These are phyloP conservation scores for Smittium mucronatum DNA, from an alignment of 371 early-diverging fungal species.

Conservation along the genomic window DNA sequence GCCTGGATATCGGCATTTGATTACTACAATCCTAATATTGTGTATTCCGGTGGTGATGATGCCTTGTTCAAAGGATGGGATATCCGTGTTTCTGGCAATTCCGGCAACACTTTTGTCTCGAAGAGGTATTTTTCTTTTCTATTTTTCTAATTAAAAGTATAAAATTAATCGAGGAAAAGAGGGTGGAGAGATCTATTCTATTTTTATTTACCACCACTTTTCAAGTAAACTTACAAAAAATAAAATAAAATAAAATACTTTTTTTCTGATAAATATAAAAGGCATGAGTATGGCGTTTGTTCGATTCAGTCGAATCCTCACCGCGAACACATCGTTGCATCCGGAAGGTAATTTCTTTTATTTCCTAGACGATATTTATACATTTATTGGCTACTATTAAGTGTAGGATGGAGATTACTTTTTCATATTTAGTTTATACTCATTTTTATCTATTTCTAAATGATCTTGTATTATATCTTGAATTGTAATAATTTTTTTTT, in stretches of 20 bases:
- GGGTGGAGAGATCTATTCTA: background rate
- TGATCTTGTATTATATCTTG: background rate
- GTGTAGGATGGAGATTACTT: too few species aligned
- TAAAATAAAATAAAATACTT: background rate
- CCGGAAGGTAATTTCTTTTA: constrained; percentile 45
- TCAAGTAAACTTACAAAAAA: background rate
- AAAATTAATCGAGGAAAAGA: background rate
- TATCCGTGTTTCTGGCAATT: constrained; percentile 34
- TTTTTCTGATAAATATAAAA: constrained; percentile 12
- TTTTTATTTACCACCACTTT: background rate
- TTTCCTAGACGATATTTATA: background rate
- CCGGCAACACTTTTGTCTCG: constrained; percentile 36
- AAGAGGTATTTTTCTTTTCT: constrained; percentile 37
- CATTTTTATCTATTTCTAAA: too few species aligned
- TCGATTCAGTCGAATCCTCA: constrained; percentile 70
- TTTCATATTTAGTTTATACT: too few species aligned
- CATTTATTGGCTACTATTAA: too few species aligned
- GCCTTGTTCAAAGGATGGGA: constrained; percentile 77
- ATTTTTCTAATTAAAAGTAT: too few species aligned
- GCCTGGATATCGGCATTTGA: constrained; percentile 86
- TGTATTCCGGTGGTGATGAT: constrained; percentile 49
- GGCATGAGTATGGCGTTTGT: constrained; percentile 62
- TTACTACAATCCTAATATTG: constrained; percentile 39
- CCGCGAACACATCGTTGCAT: constrained; percentile 54
- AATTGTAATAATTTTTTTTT: too few species aligned